Base-by-base conservation (phyloP, 306 rosid genomes). In the Pyrus pyrifolia region DNA sequence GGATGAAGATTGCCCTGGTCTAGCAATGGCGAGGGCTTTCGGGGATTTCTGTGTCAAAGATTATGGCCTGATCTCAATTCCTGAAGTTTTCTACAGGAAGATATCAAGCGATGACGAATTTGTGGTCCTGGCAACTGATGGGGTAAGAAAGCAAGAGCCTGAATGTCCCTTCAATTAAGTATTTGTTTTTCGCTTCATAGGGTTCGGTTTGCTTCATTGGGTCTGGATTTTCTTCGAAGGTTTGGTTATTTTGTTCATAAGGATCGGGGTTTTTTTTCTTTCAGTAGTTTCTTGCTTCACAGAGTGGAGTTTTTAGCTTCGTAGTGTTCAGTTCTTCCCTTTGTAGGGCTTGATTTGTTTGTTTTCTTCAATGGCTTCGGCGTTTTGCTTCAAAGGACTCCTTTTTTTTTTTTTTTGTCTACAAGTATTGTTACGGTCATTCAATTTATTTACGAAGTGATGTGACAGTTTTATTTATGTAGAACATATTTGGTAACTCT, bases 11-110 rank as follows among this genome's bases (percentile, higher is more conserved):
- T 92, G 89, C 74, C 97, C 99, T 38, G 98, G 99, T 70, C 87
- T 96, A 1, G 99, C 99, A 30, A 96, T 96, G 99, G 85, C 99
- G 11, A 91, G 99, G 77, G 91, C 98, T 58, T 90, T 96, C 8
- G 99, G 98, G 22, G 99, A 96, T 69, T 96, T 96, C 76, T 96
- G 99, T 81, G 83, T 92, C 31, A 96, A 96, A 85, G 96, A 92
- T 80, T 91, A 84, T 76, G 99, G 99, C 75, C 92, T 96, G 38
- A 92, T 89, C 77, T 79, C 99, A 61, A 60, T 7, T 53, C 99
- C 99, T 29, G 93, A 89, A 25, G 85, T 92, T 19, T 87, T 75
- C 57, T 92, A 89, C 52, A 80, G 93, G 83, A 91, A 74, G 42
- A 64, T 96, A 27, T 85, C 90, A 31, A 38, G 73, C 53, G 79